Conservation (phyloP, 768 basidiomycete genomes). For the Myochromella boudieri region DNA sequence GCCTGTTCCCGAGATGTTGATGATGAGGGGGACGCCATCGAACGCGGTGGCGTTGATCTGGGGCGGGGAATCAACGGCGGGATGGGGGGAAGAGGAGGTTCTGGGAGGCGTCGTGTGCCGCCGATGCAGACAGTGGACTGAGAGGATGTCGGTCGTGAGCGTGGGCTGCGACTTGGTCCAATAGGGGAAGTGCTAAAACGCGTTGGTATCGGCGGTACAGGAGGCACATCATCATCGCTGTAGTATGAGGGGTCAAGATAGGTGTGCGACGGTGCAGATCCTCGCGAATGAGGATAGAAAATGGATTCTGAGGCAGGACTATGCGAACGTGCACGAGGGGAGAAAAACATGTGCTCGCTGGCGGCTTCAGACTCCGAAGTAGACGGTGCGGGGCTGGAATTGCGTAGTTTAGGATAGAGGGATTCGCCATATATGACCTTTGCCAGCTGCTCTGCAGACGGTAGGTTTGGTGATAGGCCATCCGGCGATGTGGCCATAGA, state of each 20-base stretch:
- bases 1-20: not conserved
- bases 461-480: slow-evolving; percentile 26
- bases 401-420: slow-evolving; percentile 36
- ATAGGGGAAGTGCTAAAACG: slow-evolving; percentile 21
- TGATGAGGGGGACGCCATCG: slow-evolving; percentile 12
- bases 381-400: slow-evolving; percentile 24
- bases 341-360: slow-evolving; percentile 30
- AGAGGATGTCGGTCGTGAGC: slow-evolving; percentile 13
- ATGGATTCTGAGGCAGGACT: slow-evolving; percentile 54
- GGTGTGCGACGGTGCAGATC: slow-evolving; percentile 44
- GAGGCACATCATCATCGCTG: slow-evolving; percentile 27
- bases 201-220: slow-evolving; percentile 37
- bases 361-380: slow-evolving; percentile 31
- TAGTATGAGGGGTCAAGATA: slow-evolving; percentile 45
- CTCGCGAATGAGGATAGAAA: slow-evolving; percentile 37
- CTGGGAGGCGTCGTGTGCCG: slow-evolving; percentile 20
- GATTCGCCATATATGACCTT: slow-evolving; percentile 42
- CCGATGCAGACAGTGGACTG: slow-evolving; percentile 10
- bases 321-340: slow-evolving; percentile 23
- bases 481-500: slow-evolving; percentile 30
- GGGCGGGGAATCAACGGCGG: slow-evolving; percentile 17
- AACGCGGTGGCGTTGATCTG: slow-evolving; percentile 23
- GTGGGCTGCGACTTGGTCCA: slow-evolving; percentile 2
- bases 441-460: slow-evolving; percentile 37
- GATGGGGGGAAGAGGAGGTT: slow-evolving; percentile 19